phyloP scores from a whole-genome alignment of 2,329 filamentous ascomycete genomes.

The Furcasterigmium sp. region DNA sequence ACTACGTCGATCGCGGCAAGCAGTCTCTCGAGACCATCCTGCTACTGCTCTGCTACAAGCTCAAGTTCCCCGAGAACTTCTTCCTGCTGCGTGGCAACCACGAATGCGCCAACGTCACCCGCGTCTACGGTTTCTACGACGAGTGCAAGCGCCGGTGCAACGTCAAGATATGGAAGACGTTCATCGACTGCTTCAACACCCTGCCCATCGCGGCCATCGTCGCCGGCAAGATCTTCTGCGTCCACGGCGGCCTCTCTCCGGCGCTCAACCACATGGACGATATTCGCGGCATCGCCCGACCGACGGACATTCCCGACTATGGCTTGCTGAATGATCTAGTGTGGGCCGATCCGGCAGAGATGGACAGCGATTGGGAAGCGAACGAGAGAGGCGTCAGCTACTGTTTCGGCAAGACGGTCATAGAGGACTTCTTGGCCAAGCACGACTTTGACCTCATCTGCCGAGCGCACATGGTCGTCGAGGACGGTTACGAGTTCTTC shows the following conservation, averaged over 20 bases:
- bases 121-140: slow-evolving; percentile 96
- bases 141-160: slow-evolving; percentile 96
- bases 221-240: slow-evolving; percentile 95
- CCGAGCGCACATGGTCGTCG: slow-evolving; percentile 97
- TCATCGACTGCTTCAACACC: slow-evolving; percentile 94
- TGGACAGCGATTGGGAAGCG: slow-evolving; percentile 96
- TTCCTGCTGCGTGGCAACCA: slow-evolving; percentile 93
- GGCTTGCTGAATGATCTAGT: slow-evolving; percentile 90
- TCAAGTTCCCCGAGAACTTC: slow-evolving; percentile 97
- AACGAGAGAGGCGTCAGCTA: slow-evolving; percentile 97
- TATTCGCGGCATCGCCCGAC: slow-evolving; percentile 90
- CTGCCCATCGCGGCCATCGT: slow-evolving; percentile 95
- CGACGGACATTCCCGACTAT: slow-evolving; percentile 96
- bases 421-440: slow-evolving; percentile 87
- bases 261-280: slow-evolving; percentile 96
- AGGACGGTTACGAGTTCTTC: slow-evolving; percentile 99
- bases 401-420: slow-evolving; percentile 97
- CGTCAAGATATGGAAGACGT: slow-evolving; percentile 97
- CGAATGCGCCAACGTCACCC: slow-evolving; percentile 92
- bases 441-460: slow-evolving; percentile 98
- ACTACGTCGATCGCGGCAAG: slow-evolving; percentile 96
- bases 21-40: slow-evolving; percentile 93
- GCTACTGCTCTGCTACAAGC: slow-evolving; percentile 89
- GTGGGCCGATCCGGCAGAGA: slow-evolving; percentile 97
- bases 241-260: slow-evolving; percentile 90